phyloP scores from a whole-genome alignment of 2,329 filamentous ascomycete genomes.

The Nothomitra cinnamomea region DNA sequence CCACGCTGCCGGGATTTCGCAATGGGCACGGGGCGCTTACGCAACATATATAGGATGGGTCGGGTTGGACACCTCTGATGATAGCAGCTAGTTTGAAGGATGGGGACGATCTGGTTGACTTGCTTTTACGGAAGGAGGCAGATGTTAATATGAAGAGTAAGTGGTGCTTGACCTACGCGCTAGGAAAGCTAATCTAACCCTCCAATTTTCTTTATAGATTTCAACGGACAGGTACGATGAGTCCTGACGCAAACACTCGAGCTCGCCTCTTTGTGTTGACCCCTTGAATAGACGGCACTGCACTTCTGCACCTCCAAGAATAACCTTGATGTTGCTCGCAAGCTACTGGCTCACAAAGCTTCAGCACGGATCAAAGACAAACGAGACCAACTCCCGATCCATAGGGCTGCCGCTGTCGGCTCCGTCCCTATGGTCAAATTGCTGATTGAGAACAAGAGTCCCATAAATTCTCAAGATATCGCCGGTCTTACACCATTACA shows the following conservation, averaged over 20 bases:
- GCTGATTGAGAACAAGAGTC: slow-evolving; percentile 59
- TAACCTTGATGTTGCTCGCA: slow-evolving; percentile 64
- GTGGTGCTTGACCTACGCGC: no score
- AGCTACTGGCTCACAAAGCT: slow-evolving; percentile 59
- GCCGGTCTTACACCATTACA: slow-evolving; percentile 81
- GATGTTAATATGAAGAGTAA: slow-evolving; percentile 58
- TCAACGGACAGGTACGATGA: slow-evolving; percentile 41
- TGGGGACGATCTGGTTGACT: slow-evolving; percentile 47
- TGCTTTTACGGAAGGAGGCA: slow-evolving; percentile 52
- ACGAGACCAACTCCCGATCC: slow-evolving; percentile 76
- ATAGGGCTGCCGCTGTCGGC: slow-evolving; percentile 80
- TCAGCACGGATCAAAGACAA: slow-evolving; percentile 68
- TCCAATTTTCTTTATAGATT: no score
- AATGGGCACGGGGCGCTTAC: not conserved
- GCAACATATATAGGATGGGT: slow-evolving; percentile 40
- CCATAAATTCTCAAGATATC: slow-evolving; percentile 65
- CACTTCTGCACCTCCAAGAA: slow-evolving; percentile 87
- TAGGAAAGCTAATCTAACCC: no score
- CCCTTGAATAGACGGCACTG: slow-evolving; percentile 52
- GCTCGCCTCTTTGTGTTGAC: slow-evolving; percentile 2
- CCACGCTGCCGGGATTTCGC: not conserved
- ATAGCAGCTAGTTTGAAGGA: slow-evolving; percentile 63
- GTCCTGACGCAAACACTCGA: slow-evolving; percentile 7
- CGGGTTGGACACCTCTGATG: slow-evolving; percentile 73
- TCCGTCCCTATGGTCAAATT: slow-evolving; percentile 74